Evolutionary conservation across 768 basidiomycete species (phyloP), one percentile per base, ranked within the genome.

Genomic region (Holtermannia corniformis): DNA sequence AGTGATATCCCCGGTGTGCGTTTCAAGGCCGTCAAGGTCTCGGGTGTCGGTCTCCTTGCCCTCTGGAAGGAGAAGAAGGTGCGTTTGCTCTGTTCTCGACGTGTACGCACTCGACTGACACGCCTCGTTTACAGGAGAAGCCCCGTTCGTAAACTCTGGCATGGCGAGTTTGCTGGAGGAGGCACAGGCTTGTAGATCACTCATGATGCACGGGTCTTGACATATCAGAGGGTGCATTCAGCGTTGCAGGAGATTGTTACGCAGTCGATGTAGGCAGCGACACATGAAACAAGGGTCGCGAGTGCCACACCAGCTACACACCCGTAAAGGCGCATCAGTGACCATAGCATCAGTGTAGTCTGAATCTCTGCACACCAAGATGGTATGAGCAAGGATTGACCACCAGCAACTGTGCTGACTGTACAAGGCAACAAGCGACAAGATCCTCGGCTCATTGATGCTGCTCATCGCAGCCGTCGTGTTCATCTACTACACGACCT

Each of bases 1-100:
- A 37, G 32, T 55, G 93, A 97, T 86, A 97, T 99, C 77, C 95
- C 95, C 41, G 92, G 95, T 82, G 93, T 97, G 62, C 89, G 93
- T 61, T 97, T 96, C 86, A 97, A 99, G 78, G 84, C 97, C 64
- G 95, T 99, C 68, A 97, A 99, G 79, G 95, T 99, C 41, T 96
- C 95, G 51, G 95, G 95, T 72, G 95, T 99, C 63, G 95, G 95
- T 80, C 82, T 99, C 54, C 82, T 95, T 59, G 92, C 92, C 57
- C 79, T 95, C 67, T 95, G 92, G 92, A 95, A 93, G 75, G 92
- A 96, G 81, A 96, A 96, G 81, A 96, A 96, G 86, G 88, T 81
- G 76, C 22, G 21, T 44, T 22, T 16, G 41, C n/a, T n/a, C n/a
- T n/a, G n/a, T n/a, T n/a, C n/a, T n/a, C 41, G 4, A 42, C 49